These are phyloP conservation scores for Kwoniella dendrophila DNA, from an alignment of 768 basidiomycete species.

Conservation along the genomic window DNA sequence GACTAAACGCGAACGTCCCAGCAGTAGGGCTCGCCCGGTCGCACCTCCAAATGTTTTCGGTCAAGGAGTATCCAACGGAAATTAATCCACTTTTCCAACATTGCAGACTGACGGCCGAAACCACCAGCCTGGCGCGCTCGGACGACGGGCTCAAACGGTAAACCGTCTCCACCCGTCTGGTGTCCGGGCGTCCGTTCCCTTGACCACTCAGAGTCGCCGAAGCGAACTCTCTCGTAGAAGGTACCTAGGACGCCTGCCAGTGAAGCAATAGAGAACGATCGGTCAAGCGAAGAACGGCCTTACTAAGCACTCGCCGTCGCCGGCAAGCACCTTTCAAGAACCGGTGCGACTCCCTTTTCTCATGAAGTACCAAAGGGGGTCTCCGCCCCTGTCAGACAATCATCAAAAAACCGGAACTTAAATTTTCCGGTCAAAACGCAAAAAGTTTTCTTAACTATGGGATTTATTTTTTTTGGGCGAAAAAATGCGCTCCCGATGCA, in stretches of 20 bases:
- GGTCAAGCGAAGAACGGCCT: not conserved
- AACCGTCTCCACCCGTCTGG: not conserved
- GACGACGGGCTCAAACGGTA: no score
- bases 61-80: conserved; percentile 56
- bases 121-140: not conserved
- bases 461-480: conserved; percentile 18
- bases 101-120: conserved; percentile 24
- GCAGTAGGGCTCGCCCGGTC: conserved; percentile 38
- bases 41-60: conserved; percentile 56
- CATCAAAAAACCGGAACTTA: conserved; percentile 13
- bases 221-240: conserved; percentile 8
- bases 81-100: conserved; percentile 55
- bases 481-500: conserved; percentile 1
- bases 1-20: conserved; percentile 51
- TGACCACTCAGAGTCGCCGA: conserved; percentile 9
- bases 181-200: not conserved
- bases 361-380: conserved; percentile 18
- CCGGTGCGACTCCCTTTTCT: not conserved
- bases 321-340: not conserved
- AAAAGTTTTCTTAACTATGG: conserved; percentile 14
- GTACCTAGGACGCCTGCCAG: conserved; percentile 5
- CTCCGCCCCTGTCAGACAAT: conserved; percentile 14
- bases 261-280: conserved; percentile 6
- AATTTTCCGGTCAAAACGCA: conserved; percentile 26
- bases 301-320: not conserved